Base-by-base conservation (phyloP, 257 asterid genomes). In the Galeopsis tetrahit region DNA sequence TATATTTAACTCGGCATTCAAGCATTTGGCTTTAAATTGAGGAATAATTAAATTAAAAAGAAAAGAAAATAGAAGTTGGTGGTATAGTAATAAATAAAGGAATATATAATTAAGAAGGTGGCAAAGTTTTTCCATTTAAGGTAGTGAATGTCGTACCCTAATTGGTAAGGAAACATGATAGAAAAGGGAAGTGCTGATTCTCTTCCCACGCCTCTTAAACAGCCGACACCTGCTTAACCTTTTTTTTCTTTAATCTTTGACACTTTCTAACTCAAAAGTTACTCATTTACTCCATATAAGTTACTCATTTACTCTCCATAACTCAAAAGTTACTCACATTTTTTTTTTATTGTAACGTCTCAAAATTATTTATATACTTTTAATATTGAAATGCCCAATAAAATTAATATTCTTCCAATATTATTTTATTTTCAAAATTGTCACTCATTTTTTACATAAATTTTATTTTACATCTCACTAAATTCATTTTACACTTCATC, bases 181-280 rank as follows among this genome's bases (percentile, higher is more conserved):
- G 14, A 75, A 71, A 84, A 82, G 82, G 80, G 72, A 55, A 39
- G 81, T 55, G 77, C 51, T 69, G 64, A 73, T 76, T 77, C 80
- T 73, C 77, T 64, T 73, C 73, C 58, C 74, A 61, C 76, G 53
- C 62, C 86, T 71, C 83, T 73, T 68, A 79, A 84, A 82, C 77
- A 83, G 77, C 92, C 84, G 86, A 86, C 89, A 86, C 60, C 84
- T 69, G 71, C 84, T 69, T 73, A 74, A 82, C 82, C 62, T 67
- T 68, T 62, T 21, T 10, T 72, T 66, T 56, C 71, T 39, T 60
- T 73, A 64, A 69, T 79, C 71, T 63, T 79, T 76, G 73, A 64
- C 75, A 74, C 68, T 55, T n/a, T 32, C 34, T 40, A 52, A 36
- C 46, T 40, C 77, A 63, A 21, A 0, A 21, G 28, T 21, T 21